A percentile compares a stretch with the other conserved stretches of the same genome.
Conservation (phyloP, 192 early-diverging fungal species). For the Umbelopsis ramanniana region DNA sequence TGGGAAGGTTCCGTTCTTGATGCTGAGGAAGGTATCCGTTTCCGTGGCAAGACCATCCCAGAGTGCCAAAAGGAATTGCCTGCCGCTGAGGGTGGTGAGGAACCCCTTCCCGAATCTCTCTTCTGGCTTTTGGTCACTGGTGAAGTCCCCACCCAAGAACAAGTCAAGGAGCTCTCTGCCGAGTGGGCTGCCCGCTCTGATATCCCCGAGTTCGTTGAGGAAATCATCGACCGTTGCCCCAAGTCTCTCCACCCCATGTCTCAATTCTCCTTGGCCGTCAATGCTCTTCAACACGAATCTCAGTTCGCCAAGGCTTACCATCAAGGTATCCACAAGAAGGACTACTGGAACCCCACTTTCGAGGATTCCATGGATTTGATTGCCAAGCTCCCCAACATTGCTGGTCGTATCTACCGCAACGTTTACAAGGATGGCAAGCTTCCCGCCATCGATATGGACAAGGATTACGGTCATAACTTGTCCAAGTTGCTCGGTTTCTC, state of each 20-base stretch:
- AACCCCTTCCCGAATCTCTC: constrained; percentile 97
- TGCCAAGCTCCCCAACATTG: constrained; percentile 96
- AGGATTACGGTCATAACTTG: constrained; percentile 97
- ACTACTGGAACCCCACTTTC: constrained; percentile 97
- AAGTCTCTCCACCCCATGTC: constrained; percentile 99
- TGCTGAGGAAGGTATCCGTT: constrained; percentile 97
- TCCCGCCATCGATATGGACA: constrained; percentile 79
- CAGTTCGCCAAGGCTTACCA: constrained; percentile 97
- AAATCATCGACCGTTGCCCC: constrained; percentile 98
- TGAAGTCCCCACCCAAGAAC: constrained; percentile 92
- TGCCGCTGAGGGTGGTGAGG: constrained; percentile 80
- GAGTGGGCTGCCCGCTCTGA: constrained; percentile 96
- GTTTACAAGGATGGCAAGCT: constrained; percentile 97
- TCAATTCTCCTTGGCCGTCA: constrained; percentile 96
- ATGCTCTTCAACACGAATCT: constrained; percentile 96
- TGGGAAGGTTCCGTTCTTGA: constrained; percentile 99
- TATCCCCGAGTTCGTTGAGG: constrained; percentile 94
- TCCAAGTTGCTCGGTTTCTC: constrained; percentile 91
- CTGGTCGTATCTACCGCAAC: constrained; percentile 99
- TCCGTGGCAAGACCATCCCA: constrained; percentile 95
- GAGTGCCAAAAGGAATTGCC: constrained; percentile 95
- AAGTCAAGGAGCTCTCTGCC: constrained; percentile 87
- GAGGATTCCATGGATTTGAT: constrained; percentile 99
- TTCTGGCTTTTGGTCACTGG: constrained; percentile 99
- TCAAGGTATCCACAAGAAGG: constrained; percentile 85